Base-by-base conservation (phyloP, 768 basidiomycete genomes). In the Boletus reticuloceps region DNA sequence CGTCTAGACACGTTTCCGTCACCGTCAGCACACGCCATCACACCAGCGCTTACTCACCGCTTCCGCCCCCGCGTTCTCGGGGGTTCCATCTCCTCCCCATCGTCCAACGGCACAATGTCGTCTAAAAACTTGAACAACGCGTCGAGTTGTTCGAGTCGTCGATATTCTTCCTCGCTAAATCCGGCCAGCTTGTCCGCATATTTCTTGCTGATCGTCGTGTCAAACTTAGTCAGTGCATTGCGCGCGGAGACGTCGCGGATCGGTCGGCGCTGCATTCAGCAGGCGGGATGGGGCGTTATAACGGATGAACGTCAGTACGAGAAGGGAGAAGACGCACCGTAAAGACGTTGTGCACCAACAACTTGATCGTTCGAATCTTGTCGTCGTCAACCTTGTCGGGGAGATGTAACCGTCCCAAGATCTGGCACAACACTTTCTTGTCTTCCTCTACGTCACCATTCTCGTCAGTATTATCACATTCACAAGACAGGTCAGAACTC, bases 211-310 rank as follows among this genome's bases (percentile, higher is more conserved):
- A 97, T 74, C 5, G 74, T 56, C 1, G 77, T 67, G 32, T 90
- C 84, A 64, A 96, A 94, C 58, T 84, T 85, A 22, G 70, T 73
- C 47, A 96, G 76, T 0, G 91, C 85, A 56, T 87, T 94, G 41
- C 81, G 83, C 14, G 86, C 70, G 54, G 79, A 63, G 45, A 77
- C 72, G 75, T 95, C 77, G 52, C 79, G 68, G 66, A 81, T 56
- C 0, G 85, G 85, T 19, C 83, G 82, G 41, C 80, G 81, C 85
- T 87, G 25, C 6, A 39, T 9, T 9, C 16, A 39, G 38, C 17
- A 39, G n/a, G 10, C 4, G n/a, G 1, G 0, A 39, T 19, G 8
- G 16, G 38, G 38, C 38, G 38, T 39, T 17, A 9, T 8, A 36
- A 14, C 13, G 34, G 11, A 36, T 14, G 13, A 13, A 36, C 34